These are phyloP conservation scores for Massospora cicadina DNA, from an alignment of 371 early-diverging fungal species.

Conservation along the genomic window DNA sequence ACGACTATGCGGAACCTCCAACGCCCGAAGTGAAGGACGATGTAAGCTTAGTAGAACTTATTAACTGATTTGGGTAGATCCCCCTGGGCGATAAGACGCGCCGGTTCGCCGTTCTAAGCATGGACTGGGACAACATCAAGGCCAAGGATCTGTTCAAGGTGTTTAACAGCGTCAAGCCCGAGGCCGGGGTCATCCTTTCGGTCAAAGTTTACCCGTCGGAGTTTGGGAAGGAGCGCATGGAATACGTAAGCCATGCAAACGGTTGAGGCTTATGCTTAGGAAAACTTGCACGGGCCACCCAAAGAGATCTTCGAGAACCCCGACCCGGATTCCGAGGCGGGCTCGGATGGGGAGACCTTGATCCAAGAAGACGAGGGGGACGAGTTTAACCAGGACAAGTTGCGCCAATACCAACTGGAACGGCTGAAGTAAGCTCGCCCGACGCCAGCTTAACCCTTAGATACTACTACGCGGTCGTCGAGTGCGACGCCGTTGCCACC, in stretches of 20 bases:
- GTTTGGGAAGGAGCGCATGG: constrained; percentile 85
- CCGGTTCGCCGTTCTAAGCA: constrained; percentile 81
- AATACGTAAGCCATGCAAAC: constrained; percentile 20
- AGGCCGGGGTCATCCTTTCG: constrained; percentile 44
- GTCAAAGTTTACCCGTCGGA: constrained; percentile 87
- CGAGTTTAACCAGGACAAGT: constrained; percentile 66
- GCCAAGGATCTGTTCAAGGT: constrained; percentile 76
- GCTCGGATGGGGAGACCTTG: constrained; percentile 25
- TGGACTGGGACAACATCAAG: constrained; percentile 94
- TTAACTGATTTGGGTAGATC: constrained; percentile 28
- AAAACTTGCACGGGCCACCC: constrained; percentile 70
- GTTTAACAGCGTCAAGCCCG: constrained; percentile 69
- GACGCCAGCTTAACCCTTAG: constrained; percentile 14
- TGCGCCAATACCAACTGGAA: constrained; percentile 88
- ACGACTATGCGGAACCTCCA: constrained; percentile 9
- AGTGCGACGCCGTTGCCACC: constrained; percentile 72
- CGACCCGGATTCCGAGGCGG: constrained; percentile 20
- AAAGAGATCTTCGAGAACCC: constrained; percentile 41
- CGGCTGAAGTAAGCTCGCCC: constrained; percentile 35
- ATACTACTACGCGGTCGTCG: constrained; percentile 91
- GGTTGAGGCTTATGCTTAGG: constrained; percentile 16
- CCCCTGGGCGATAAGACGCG: constrained; percentile 70
- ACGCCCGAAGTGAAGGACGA: constrained; percentile 1
- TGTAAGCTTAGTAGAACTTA: constrained; percentile 14
- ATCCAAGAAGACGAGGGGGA: constrained; percentile 32